A percentile compares a stretch with the other conserved stretches of the same genome.
Conservation (phyloP, 2,329 filamentous ascomycete species). For the Verticillium longisporum region DNA sequence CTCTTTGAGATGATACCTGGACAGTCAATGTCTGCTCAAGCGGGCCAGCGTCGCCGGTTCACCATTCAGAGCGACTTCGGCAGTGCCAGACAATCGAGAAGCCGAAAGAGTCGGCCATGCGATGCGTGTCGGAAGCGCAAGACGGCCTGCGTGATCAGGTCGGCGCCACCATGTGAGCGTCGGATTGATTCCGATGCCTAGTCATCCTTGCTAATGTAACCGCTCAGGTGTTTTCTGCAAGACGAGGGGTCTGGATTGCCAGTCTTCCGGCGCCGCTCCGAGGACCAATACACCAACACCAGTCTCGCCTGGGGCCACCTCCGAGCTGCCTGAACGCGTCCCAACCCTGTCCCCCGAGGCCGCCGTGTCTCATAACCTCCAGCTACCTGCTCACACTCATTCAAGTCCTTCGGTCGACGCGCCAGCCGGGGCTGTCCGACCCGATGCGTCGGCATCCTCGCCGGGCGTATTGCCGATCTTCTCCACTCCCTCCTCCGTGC, state of each 20-base stretch:
- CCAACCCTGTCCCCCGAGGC: no score
- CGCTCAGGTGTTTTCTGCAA: slow-evolving; percentile 24
- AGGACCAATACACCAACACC: no score
- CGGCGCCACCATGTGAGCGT: slow-evolving; percentile 34
- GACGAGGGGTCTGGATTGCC: slow-evolving; percentile 22
- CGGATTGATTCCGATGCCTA: neutral
- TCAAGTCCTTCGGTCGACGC: no score
- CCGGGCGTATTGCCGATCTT: no score
- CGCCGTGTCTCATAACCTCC: no score
- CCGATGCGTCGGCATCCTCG: no score
- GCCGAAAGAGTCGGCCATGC: slow-evolving; percentile 39
- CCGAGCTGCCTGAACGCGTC: neutral
- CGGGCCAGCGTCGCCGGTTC: slow-evolving; percentile 24
- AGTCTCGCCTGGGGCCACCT: neutral
- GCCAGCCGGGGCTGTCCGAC: no score
- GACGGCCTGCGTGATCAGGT: slow-evolving; percentile 38
- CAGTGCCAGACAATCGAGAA: slow-evolving; percentile 29
- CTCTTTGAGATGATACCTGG: neutral
- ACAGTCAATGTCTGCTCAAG: neutral
- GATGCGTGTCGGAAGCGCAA: slow-evolving; percentile 37
- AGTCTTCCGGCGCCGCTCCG: slow-evolving; percentile 17
- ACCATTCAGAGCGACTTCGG: slow-evolving; percentile 34
- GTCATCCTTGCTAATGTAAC: neutral
- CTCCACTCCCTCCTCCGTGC: neutral
- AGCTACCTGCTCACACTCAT: no score